Conservation (phyloP, 352 stramenopile genomes). For the Elongisporangium anandrum region DNA sequence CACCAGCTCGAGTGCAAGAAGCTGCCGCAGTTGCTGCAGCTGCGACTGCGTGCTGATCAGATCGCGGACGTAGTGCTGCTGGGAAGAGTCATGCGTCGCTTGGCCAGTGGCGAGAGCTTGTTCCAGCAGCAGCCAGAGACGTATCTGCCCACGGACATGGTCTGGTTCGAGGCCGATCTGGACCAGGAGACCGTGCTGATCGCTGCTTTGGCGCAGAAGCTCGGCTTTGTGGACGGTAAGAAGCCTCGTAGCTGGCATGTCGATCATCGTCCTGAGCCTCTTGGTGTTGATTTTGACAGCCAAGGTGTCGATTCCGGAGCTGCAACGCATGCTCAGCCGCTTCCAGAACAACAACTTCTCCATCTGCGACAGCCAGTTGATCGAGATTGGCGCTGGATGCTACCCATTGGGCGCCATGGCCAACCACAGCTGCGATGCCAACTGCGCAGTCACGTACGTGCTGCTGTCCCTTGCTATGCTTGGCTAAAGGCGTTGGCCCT, state of each 20-base stretch:
- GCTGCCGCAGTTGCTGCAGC: conserved; percentile 32
- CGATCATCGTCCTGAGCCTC: background rate
- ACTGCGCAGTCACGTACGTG: conserved; percentile 61
- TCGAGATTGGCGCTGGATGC: conserved; percentile 54
- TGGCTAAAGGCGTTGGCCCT: background rate
- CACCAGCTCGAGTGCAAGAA: conserved; percentile 58
- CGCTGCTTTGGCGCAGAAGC: conserved; percentile 38
- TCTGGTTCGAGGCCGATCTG: conserved; percentile 57
- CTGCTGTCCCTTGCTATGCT: background rate
- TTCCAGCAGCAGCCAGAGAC: background rate
- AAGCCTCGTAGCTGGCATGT: background rate
- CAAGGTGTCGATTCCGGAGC: conserved; percentile 19
- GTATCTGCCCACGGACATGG: conserved; percentile 22
- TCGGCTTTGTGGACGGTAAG: conserved; percentile 40
- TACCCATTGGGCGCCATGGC: conserved; percentile 66
- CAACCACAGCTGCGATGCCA: conserved; percentile 73
- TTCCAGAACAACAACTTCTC: conserved; percentile 79
- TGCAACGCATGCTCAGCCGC: conserved; percentile 64
- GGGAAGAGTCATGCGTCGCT: conserved; percentile 36
- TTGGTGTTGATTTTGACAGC: conserved; percentile 10
- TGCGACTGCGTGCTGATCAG: conserved; percentile 31
- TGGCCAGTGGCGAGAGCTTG: background rate
- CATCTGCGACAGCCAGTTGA: conserved; percentile 61
- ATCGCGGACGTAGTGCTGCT: conserved; percentile 55
- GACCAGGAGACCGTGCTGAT: conserved; percentile 47